Base-by-base conservation (phyloP, 2,329 filamentous ascomycete genomes). In the Sporothrix luriei region DNA sequence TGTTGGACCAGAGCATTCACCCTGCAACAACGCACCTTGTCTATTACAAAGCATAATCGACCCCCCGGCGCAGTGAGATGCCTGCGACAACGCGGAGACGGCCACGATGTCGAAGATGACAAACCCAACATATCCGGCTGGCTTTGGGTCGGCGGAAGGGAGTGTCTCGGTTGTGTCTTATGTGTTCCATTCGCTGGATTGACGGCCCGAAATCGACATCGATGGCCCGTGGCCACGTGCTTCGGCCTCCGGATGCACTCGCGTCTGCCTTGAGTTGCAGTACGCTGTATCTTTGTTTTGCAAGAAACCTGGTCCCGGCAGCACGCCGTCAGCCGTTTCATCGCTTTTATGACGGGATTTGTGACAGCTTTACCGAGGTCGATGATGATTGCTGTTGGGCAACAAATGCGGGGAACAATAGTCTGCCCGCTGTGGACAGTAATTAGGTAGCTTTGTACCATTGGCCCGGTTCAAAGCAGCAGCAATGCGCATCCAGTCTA, bases 361-460 rank as follows among this genome's bases (percentile, higher is more conserved):
- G 24, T 29, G 57, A 24, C 11, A 29, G 29, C 4, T 66, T 66
- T 46, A 14, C 64, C 64, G 64, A 66, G 64, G 64, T 66, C 54
- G 40, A 14, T 52, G 46, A 48, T 43, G 14, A 16, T 16, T 24
- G 43, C 26, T 33, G 43, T 43, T 24, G 38, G 40, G 61, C 49
- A 54, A 33, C 33, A 33, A 33, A 51, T 54, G 64, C 64, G 64
- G 64, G 64, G 64, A n/a, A 43, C 19, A 55, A 54, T 46, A 26
- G 33, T 33, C 33, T 10, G 59, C 43, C 40, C 43, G 38, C n/a
- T 16, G 33, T n/a, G n/a, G n/a, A n/a, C n/a, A n/a, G n/a, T n/a
- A n/a, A n/a, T n/a, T n/a, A n/a, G n/a, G n/a, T n/a, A n/a, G n/a
- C n/a, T n/a, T n/a, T 48, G 40, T 46, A 21, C 59, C 59, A 49